Conservation (phyloP, 192 early-diverging fungal genomes). For the Coemansia sp. region DNA sequence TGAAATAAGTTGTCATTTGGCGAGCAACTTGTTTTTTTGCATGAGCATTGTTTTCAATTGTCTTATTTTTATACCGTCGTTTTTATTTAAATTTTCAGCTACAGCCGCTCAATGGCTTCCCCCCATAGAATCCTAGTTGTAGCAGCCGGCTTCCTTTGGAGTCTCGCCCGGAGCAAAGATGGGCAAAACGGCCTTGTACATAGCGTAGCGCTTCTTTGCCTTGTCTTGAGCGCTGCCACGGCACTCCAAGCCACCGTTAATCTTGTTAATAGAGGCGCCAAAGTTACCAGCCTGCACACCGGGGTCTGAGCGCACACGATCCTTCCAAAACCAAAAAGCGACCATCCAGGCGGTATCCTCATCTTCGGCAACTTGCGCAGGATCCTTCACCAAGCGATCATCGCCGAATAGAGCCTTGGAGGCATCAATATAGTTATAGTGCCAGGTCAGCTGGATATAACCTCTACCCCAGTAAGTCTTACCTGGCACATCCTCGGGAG, state of each 20-base stretch:
- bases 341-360: slow-evolving; percentile 45
- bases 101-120: neutral
- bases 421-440: slow-evolving; percentile 49
- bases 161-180: slow-evolving; percentile 37
- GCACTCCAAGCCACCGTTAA: slow-evolving; percentile 56
- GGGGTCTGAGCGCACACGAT: slow-evolving; percentile 32
- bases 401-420: slow-evolving; percentile 48
- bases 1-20: too few species aligned
- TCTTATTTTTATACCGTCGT: neutral
- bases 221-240: slow-evolving; percentile 34
- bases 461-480: slow-evolving; percentile 53
- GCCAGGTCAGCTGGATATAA: slow-evolving; percentile 56
- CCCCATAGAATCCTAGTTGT: slow-evolving; percentile 21
- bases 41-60: neutral
- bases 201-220: slow-evolving; percentile 53
- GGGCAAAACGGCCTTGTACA: slow-evolving; percentile 46
- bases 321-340: slow-evolving; percentile 53
- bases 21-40: too few species aligned
- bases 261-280: slow-evolving; percentile 51
- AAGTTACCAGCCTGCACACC: slow-evolving; percentile 51
- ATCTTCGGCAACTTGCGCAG: slow-evolving; percentile 27
- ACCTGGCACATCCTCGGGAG: slow-evolving; percentile 33
- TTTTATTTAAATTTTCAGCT: too few species aligned
- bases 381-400: slow-evolving; percentile 31
- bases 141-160: slow-evolving; percentile 47